Evolutionary conservation across 164 flowering plant species (phyloP), one percentile per base, ranked within the genome.

Genomic region (Piper longum): DNA sequence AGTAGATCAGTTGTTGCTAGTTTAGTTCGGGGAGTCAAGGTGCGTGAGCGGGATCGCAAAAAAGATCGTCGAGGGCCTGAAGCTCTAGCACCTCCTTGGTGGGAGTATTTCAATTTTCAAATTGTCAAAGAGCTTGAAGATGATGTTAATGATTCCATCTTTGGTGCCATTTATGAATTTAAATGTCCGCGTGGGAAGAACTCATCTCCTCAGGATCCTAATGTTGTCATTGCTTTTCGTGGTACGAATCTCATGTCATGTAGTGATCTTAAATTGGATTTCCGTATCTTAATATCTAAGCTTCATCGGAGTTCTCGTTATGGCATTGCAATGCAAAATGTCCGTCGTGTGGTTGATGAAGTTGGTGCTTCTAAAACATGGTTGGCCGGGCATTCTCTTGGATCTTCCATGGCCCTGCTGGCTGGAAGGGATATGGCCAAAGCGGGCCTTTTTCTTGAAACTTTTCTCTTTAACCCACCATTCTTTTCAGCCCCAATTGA

Each of bases 11-110:
- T 95, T 43, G 87, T 96, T 56, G 96, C 99, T 41, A 41, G 87
- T 70, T 74, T 95, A 75, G 95, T 95, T 72, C 83, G 85, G 69
- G 83, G 93, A 56, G 91, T 85, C 16, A 90, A 87, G 63, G 73
- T 84, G 62, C 63, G 81, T 9, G 96, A 90, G 75, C 82, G 82
- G 4, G 97, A 95, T 70, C 87, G 96, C 43, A 93, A 88, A 65
- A 73, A 69, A 65, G 76, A 83, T 16, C 87, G 88, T 11, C 59
- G 72, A 51, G 89, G 77, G 16, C 14, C 70, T 7, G 57, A 81
- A 69, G 89, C 95, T 60, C 88, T 88, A 69, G 92, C 97, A 66
- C 80, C 90, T 55, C 89, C 81, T n/a, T 95, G 99, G 99, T 95
- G 89, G 91, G 76, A 80, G 52, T 82, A 77, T 68, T 85, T 88